Base-by-base conservation (phyloP, 805 yeast genomes). In the Metschnikowia henanensis region DNA sequence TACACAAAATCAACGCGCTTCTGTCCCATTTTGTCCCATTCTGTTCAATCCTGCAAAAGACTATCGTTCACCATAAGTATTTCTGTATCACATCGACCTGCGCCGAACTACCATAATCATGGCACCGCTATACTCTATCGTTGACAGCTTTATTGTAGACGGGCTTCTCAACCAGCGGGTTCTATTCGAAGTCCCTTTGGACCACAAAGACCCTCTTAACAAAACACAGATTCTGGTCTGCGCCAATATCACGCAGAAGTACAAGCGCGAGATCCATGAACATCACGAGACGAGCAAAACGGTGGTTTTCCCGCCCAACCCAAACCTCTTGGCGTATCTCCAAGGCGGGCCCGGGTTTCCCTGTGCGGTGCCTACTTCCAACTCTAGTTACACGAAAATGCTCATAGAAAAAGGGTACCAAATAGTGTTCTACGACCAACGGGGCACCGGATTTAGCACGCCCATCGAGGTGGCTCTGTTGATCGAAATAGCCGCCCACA, bases 331-430 rank as follows among this genome's bases (percentile, higher is more conserved):
- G 7, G 61, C 70, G 17, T 77, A 62, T 47, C 52, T 77, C 30
- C 80, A 77, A 55, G 82, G 82, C 8, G 82, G 82, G 0, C 83
- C 83, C 0, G 82, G 83, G 1, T 75, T 70, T 43, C 73, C 74
- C 2, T 63, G 77, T 35, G 49, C 59, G 6, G 66, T 67, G 3
- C 77, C 78, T 3, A 50, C 61, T 18, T 45, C 68, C 5, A 63
- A 65, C 37, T 52, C 66, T 1, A 70, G 72, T 1, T 56, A 54
- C 37, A 61, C 70, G n/a, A 68, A 72, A 35, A 64, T 58, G 23
- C 57, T 74, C 36, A 30, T 75, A 8, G 71, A 68, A 12, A 59
- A 61, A 30, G 79, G 75, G 2, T 73, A 65, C 50, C 70, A 69
- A 54, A 60, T 76, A 6, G 57, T 80, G 12, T 71, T 66, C 31